These are phyloP conservation scores for Vaccinium myrtillus DNA, from an alignment of 148 eudicot genomes.

Conservation along the genomic window DNA sequence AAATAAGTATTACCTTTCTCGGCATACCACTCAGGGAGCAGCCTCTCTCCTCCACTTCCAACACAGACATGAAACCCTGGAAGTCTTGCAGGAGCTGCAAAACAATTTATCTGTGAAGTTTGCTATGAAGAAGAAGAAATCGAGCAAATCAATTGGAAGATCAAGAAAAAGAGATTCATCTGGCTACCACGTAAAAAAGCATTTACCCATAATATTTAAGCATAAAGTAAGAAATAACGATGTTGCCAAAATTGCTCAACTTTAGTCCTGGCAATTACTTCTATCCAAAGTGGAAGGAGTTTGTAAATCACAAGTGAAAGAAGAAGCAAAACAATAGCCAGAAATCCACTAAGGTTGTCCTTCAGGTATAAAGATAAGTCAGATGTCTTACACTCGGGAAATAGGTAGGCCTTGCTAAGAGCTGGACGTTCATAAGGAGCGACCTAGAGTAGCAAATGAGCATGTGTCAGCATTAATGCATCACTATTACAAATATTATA, in stretches of 20 bases:
- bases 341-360: not conserved
- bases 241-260: not conserved
- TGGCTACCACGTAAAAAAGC: not conserved
- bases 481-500: not conserved
- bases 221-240: not conserved
- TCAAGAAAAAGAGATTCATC: not conserved
- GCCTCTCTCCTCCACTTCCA: conserved; percentile 95
- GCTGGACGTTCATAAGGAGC: conserved; percentile 99
- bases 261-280: not conserved
- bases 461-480: not conserved
- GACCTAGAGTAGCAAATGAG: conserved; percentile 47
- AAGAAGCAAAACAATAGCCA: not conserved
- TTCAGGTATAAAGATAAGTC: conserved; percentile 24
- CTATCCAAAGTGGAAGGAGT: not conserved
- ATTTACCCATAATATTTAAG: not conserved
- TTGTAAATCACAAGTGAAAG: not conserved
- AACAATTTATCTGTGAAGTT: not conserved
- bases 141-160: conserved; percentile 6
- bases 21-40: conserved; percentile 88
- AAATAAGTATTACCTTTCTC: conserved; percentile 63
- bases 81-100: conserved; percentile 94
- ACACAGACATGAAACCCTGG: conserved; percentile 97
- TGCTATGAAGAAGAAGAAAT: not conserved
- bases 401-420: conserved; percentile 93
- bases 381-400: conserved; percentile 79